Evolutionary conservation across 1,284 basidiomycete genomes (phyloP), one percentile per base, ranked within the genome.

Genomic region (Kalmanozyma brasiliensis): DNA sequence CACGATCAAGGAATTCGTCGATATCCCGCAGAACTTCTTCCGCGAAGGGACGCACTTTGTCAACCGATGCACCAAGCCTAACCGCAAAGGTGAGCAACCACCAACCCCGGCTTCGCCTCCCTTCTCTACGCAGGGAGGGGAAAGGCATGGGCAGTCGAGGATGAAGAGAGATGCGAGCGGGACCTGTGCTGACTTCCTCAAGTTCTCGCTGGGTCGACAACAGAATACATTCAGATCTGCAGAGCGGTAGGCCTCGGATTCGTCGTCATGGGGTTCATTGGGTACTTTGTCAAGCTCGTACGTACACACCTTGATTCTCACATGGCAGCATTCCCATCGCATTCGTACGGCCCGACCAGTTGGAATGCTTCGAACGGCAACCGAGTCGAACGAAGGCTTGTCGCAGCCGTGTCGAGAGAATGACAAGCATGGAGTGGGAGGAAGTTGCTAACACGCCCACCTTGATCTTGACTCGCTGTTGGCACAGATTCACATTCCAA

Each of bases 21-120:
- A 97, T 66, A 87, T 95, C 68, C 94, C 94, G 49, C 91, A 93
- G 83, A 88, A 93, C 80, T 98, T 98, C 83, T 77, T 94, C 75
- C 90, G 88, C 77, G 95, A 98, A 77, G 95, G 95, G 59, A 92
- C 91, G 75, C 92, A 94, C 86, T 98, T 98, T 86, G 85, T 98
- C 76, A 92, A 90, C 80, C 89, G 94, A 82, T 99, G 95, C 87
- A 96, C 94, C 70, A 99, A 99, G 86, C 95, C 95, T 51, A 92
- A 92, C 52, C 88, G 91, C 83, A 92, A 93, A 86, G 95, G 95
- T 96, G 61, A 71, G 85, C 82, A 11, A 20, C n/a, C 32, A 20
- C 24, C 16, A 33, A 5, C 17, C 8, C 24, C 23, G 13, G 20
- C 47, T 35, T 13, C 22, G n/a, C 26, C 34, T 43, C 30, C 24